Percentiles rank a stretch among this genome's conserved stretches.
Conservation (phyloP, 2,329 filamentous ascomycete genomes). For the Parascedosporium putredinis region DNA sequence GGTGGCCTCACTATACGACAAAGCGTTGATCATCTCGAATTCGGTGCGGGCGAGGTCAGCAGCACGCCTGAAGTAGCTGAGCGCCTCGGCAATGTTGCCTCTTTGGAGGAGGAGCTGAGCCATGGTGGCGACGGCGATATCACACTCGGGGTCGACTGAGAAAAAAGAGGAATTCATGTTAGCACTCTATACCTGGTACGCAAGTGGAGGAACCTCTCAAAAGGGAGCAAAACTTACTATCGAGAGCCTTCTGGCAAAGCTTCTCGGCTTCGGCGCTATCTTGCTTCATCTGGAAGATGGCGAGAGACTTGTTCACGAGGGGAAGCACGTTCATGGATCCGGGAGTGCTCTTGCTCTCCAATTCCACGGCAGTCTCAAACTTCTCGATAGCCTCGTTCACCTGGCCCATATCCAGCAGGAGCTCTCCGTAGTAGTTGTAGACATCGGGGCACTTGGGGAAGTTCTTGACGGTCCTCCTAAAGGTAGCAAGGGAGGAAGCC, state of each 20-base stretch:
- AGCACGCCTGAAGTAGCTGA: slow-evolving; percentile 94
- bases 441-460: slow-evolving; percentile 94
- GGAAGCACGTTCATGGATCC: slow-evolving; percentile 96
- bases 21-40: slow-evolving; percentile 88
- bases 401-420: slow-evolving; percentile 92
- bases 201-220: neutral
- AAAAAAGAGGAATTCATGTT: slow-evolving; percentile 18
- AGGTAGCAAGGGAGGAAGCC: slow-evolving; percentile 96
- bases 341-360: slow-evolving; percentile 91
- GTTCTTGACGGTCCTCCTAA: slow-evolving; percentile 95
- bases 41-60: slow-evolving; percentile 91
- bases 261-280: slow-evolving; percentile 92
- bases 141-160: slow-evolving; percentile 91
- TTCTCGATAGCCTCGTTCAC: slow-evolving; percentile 93
- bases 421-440: slow-evolving; percentile 98
- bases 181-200: slow-evolving; percentile 22
- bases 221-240: slow-evolving; percentile 55
- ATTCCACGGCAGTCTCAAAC: slow-evolving; percentile 96
- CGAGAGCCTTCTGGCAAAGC: slow-evolving; percentile 92
- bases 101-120: slow-evolving; percentile 94
- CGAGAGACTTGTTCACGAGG: slow-evolving; percentile 95
- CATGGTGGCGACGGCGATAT: slow-evolving; percentile 98
- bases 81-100: slow-evolving; percentile 88
- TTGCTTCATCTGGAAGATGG: slow-evolving; percentile 96
- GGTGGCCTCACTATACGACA: slow-evolving; percentile 94